Percentiles rank a stretch among this genome's conserved stretches.
These are phyloP conservation scores for Candida suzukii DNA, from an alignment of 805 yeast species.

Conservation along the genomic window DNA sequence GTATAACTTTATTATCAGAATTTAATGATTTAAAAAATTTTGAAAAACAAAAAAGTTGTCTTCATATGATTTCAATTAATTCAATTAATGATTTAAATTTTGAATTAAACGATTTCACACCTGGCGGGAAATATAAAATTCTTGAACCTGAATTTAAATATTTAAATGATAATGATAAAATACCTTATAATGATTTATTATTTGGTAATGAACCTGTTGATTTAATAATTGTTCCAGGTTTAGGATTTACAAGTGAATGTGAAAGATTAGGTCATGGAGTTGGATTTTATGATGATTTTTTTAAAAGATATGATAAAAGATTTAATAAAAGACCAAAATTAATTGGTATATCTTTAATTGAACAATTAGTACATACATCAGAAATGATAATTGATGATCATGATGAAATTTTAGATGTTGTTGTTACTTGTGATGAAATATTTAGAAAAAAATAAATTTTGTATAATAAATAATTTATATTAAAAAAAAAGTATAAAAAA, in stretches of 20 bases:
- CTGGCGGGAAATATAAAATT: constrained; percentile 62
- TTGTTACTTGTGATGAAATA: constrained; percentile 34
- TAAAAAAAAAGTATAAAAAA: not conserved
- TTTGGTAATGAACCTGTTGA: constrained; percentile 36
- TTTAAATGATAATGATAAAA: constrained; percentile 3
- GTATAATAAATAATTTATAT: not conserved
- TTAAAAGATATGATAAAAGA: constrained; percentile 37
- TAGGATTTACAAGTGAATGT: constrained; percentile 53
- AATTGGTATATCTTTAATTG: constrained; percentile 59
- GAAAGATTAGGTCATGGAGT: constrained; percentile 84
- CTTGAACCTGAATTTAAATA: constrained; percentile 50
- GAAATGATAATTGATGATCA: constrained; percentile 43
- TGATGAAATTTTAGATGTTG: constrained; percentile 52
- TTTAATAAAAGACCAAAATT: constrained; percentile 32
- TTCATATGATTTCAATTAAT: constrained; percentile 51
- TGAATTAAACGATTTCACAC: constrained; percentile 31
- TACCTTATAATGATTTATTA: constrained; percentile 16
- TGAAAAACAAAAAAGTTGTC: constrained; percentile 30
- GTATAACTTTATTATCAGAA: constrained; percentile 24
- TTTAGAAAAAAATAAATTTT: not conserved
- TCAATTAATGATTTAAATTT: constrained; percentile 32
- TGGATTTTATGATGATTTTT: constrained; percentile 82
- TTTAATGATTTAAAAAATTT: constrained; percentile 20
- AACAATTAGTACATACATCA: constrained; percentile 44
- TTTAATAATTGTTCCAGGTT: constrained; percentile 75